These are phyloP conservation scores for Agaricus subrufescens DNA, from an alignment of 768 basidiomycete species.

Conservation along the genomic window DNA sequence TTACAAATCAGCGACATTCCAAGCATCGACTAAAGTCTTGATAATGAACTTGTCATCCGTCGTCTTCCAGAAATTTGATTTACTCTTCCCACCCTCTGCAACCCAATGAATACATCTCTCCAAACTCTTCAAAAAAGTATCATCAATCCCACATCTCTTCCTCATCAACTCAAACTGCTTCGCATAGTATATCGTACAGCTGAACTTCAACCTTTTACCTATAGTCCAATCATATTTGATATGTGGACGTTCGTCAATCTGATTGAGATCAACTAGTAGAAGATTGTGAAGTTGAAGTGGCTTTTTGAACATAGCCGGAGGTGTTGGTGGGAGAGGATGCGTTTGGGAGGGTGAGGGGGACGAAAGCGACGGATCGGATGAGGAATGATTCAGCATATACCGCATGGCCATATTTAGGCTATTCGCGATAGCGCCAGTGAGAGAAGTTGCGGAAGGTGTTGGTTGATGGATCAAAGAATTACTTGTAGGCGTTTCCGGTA, in stretches of 20 bases:
- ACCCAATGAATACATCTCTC: constrained; percentile 59
- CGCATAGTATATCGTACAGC: constrained; percentile 81
- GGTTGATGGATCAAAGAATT: constrained; percentile 9
- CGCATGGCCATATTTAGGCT: constrained; percentile 58
- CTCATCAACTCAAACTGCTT: constrained; percentile 72
- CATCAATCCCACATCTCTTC: constrained; percentile 62
- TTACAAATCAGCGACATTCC: constrained; percentile 84
- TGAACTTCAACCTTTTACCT: constrained; percentile 69
- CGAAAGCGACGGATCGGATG: constrained; percentile 19
- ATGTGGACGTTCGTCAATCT: constrained; percentile 70
- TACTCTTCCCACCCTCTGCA: constrained; percentile 79
- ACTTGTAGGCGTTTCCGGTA: constrained; percentile 7
- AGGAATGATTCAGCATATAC: no score
- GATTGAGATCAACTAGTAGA: constrained; percentile 33
- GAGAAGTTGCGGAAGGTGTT: constrained; percentile 31
- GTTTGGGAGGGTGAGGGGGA: constrained; percentile 30
- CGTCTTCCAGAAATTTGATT: constrained; percentile 80
- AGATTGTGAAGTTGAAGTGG: constrained; percentile 46
- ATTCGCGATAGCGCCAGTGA: constrained; percentile 43
- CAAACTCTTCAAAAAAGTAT: constrained; percentile 56
- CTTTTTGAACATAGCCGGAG: constrained; percentile 30
- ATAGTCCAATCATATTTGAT: constrained; percentile 81
- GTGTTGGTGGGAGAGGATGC: constrained; percentile 24
- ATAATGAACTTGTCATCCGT: constrained; percentile 74
- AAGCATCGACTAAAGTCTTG: constrained; percentile 81